phyloP scores from a whole-genome alignment of 2,329 filamentous ascomycete genomes.

The Aureobasidium leucospermi region DNA sequence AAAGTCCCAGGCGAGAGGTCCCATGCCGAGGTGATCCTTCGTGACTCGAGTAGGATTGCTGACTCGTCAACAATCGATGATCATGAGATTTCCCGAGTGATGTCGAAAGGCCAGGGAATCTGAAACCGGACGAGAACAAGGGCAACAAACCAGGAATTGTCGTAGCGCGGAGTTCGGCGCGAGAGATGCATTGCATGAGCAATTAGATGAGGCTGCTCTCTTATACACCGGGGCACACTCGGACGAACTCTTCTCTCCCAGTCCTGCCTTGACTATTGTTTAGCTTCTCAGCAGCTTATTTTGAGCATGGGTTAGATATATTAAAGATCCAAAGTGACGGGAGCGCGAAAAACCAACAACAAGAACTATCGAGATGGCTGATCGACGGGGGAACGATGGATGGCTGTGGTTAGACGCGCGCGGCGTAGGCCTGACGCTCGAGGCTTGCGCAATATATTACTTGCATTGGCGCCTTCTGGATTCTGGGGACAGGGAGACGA shows the following conservation, averaged over 20 bases:
- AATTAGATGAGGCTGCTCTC: not conserved
- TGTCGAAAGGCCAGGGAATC: not conserved
- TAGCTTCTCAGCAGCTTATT: not conserved
- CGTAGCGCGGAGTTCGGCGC: not conserved
- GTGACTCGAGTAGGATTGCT: not conserved
- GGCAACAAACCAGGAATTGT: not conserved
- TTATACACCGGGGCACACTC: not conserved
- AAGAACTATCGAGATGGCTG: not conserved
- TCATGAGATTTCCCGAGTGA: not conserved
- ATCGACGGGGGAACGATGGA: constrained; percentile 4
- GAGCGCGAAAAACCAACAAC: not conserved
- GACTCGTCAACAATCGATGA: not conserved
- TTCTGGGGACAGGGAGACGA: not conserved
- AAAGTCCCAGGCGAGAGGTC: not conserved
- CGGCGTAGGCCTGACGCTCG: not conserved
- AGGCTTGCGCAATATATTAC: constrained; percentile 7
- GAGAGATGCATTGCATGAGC: constrained; percentile 3
- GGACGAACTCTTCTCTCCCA: not conserved
- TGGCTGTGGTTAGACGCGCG: not conserved
- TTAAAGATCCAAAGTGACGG: not conserved
- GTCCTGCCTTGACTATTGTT: not conserved
- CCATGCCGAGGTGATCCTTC: not conserved
- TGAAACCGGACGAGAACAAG: not conserved
- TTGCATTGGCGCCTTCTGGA: not conserved
- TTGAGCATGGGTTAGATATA: not conserved